A percentile compares a stretch with the other conserved stretches of the same genome.
Conservation (phyloP, 495 filamentous ascomycete species). For the Talaromyces adpressus region DNA sequence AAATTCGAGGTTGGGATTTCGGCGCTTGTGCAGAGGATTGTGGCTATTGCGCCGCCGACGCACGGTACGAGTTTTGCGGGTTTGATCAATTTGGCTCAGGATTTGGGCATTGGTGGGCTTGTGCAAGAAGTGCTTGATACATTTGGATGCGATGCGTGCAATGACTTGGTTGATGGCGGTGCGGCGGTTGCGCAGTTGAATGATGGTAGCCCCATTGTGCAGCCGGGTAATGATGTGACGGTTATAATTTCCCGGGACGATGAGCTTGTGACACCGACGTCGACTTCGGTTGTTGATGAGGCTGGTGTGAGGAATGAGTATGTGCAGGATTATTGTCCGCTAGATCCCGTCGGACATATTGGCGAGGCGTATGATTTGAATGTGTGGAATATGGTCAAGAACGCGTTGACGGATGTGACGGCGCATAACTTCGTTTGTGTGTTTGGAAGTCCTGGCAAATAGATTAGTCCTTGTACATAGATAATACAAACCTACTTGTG, state of each 20-base stretch:
- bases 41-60: conserved; percentile 44
- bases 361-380: conserved; percentile 47
- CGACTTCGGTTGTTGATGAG: conserved; percentile 39
- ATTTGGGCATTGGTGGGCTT: conserved; percentile 28
- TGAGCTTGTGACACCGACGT: conserved; percentile 40
- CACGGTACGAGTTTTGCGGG: conserved; percentile 40
- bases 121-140: conserved; percentile 26
- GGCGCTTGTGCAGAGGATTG: conserved; percentile 35
- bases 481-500: background rate
- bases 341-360: conserved; percentile 45
- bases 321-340: conserved; percentile 39
- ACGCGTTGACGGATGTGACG: conserved; percentile 38
- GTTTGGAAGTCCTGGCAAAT: conserved; percentile 31
- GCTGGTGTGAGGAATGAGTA: conserved; percentile 35
- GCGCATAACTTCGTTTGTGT: conserved; percentile 28
- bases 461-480: background rate
- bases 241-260: conserved; percentile 42
- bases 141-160: conserved; percentile 38
- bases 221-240: conserved; percentile 40
- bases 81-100: conserved; percentile 34
- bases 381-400: conserved; percentile 48
- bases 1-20: conserved; percentile 39
- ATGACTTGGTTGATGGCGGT: conserved; percentile 34
- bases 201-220: conserved; percentile 37
- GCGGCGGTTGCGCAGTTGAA: conserved; percentile 32